Percentiles rank a stretch among this genome's conserved stretches.
Conservation (phyloP, 2,329 filamentous ascomycete genomes). For the Cercospora berteroae region DNA sequence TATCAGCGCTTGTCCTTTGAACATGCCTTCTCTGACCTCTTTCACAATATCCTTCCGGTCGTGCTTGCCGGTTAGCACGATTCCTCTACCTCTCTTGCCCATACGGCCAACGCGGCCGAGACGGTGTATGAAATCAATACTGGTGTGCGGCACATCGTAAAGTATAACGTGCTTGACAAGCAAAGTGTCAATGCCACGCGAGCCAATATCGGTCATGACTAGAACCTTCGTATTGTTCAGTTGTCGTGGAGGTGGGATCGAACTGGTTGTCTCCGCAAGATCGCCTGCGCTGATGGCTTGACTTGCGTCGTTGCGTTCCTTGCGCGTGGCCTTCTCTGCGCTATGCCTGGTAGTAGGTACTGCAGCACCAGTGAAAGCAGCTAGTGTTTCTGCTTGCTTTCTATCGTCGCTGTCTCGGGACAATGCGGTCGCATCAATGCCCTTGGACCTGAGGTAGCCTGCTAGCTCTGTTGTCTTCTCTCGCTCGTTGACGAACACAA, state of each 20-base stretch:
- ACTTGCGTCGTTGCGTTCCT: neutral
- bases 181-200: conserved; percentile 88
- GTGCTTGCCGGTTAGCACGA: conserved; percentile 85
- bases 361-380: conserved; percentile 63
- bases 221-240: conserved; percentile 82
- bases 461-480: conserved; percentile 82
- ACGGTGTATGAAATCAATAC: conserved; percentile 96
- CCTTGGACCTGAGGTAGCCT: conserved; percentile 75
- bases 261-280: neutral
- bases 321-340: conserved; percentile 3
- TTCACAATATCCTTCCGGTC: conserved; percentile 87
- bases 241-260: conserved; percentile 40
- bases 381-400: conserved; percentile 73
- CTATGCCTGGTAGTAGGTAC: conserved; percentile 8
- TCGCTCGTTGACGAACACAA: conserved; percentile 96
- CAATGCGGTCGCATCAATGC: conserved; percentile 81
- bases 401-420: conserved; percentile 79
- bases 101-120: conserved; percentile 89
- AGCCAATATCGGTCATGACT: conserved; percentile 90
- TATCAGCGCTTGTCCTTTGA: conserved; percentile 50
- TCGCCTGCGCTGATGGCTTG: conserved; percentile 15
- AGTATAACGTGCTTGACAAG: conserved; percentile 88
- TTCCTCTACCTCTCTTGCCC: conserved; percentile 82
- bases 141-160: conserved; percentile 96
- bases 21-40: conserved; percentile 78